Evolutionary conservation across 495 filamentous ascomycete species (phyloP).

Genomic region (Penicillium pulvis): DNA sequence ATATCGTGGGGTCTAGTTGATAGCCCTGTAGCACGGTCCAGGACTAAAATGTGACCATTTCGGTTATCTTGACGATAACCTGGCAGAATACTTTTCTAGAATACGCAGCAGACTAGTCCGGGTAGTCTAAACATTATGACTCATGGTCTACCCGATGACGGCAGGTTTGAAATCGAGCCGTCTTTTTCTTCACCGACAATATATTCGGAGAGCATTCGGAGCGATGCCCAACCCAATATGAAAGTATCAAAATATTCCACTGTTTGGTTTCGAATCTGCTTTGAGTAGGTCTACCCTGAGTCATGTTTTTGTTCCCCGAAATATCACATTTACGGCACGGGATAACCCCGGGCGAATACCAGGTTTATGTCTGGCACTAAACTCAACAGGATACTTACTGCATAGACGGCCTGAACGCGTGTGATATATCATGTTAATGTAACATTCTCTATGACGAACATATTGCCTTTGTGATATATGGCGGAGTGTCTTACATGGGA

Average conservation of each 20-base stretch:
- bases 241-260: no score
- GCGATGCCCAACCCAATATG: slow-evolving; percentile 1
- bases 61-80: not conserved
- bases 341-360: not conserved
- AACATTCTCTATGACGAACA: not conserved
- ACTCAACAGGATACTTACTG: not conserved
- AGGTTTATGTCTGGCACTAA: not conserved
- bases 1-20: not conserved
- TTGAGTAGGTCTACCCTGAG: not conserved
- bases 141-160: slow-evolving; percentile 11
- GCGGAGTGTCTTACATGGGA: not conserved
- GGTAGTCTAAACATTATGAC: slow-evolving; percentile 11
- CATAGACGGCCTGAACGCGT: not conserved
- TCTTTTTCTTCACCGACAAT: slow-evolving; percentile 12
- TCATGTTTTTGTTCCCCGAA: not conserved
- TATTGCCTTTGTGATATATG: not conserved
- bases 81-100: not conserved
- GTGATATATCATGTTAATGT: not conserved
- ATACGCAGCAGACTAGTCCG: not conserved
- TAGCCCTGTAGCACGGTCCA: not conserved
- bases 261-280: no score
- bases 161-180: slow-evolving; percentile 19
- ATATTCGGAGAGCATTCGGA: not conserved
- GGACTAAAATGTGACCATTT: not conserved
- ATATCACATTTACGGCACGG: not conserved